Conservation (phyloP, 805 yeast genomes). For the Wickerhamiella dianesei region DNA sequence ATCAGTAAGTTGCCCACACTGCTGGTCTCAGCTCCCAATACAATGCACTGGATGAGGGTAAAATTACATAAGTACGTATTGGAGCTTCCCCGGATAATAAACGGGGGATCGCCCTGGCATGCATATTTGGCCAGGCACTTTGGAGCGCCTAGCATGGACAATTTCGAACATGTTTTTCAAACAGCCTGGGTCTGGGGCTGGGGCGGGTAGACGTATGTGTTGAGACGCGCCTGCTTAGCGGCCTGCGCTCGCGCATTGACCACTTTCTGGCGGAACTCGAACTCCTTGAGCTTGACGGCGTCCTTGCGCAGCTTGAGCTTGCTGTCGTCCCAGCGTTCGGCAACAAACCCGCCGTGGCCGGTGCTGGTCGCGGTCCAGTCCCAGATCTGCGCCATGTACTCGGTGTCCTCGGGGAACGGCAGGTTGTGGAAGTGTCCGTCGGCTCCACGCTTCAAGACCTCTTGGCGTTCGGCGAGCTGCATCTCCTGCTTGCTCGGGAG, state of each 20-base stretch:
- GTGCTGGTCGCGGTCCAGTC: slow-evolving; percentile 23
- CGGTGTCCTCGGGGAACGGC: slow-evolving; percentile 43
- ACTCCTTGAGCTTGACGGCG: slow-evolving; percentile 7
- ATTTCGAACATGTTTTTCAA: background rate
- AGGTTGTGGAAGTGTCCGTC: slow-evolving; percentile 40
- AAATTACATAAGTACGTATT: background rate
- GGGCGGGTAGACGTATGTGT: background rate
- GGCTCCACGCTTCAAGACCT: slow-evolving; percentile 26
- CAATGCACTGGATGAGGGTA: background rate
- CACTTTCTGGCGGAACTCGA: background rate
- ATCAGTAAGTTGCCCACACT: no score
- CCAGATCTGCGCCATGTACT: slow-evolving; percentile 35
- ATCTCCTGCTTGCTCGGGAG: slow-evolving; percentile 37
- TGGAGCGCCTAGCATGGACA: no score
- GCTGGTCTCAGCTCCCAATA: no score
- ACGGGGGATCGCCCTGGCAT: no score
- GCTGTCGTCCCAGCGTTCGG: slow-evolving; percentile 40
- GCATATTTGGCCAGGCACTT: no score
- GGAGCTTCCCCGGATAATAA: background rate
- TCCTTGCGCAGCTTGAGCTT: slow-evolving; percentile 13
- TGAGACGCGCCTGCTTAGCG: background rate
- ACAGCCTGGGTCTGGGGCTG: background rate
- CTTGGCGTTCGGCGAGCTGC: slow-evolving; percentile 27
- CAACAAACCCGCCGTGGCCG: slow-evolving; percentile 30
- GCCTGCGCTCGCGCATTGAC: background rate